Conservation (phyloP, 2,329 filamentous ascomycete species). For the Talaromyces sp. region DNA sequence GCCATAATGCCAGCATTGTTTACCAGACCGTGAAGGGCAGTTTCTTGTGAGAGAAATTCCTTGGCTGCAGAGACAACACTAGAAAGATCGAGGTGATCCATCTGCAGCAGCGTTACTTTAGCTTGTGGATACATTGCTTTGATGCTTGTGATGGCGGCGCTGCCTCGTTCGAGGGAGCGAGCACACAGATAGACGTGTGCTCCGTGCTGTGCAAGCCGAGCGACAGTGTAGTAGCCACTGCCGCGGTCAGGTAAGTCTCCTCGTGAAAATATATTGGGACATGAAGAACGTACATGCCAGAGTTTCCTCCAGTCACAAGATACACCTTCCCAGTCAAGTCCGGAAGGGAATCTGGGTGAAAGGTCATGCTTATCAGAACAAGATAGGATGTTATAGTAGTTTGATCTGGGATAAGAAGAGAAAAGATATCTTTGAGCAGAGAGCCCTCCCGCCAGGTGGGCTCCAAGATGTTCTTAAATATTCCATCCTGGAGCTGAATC, state of each 20-base stretch:
- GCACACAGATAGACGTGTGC: slow-evolving; percentile 37
- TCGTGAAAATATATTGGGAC: not conserved
- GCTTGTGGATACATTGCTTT: slow-evolving; percentile 32
- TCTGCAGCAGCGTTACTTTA: slow-evolving; percentile 42
- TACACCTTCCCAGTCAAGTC: slow-evolving; percentile 41
- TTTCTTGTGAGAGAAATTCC: slow-evolving; percentile 14
- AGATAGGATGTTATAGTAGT: not conserved
- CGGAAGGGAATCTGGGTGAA: slow-evolving; percentile 41
- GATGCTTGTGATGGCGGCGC: slow-evolving; percentile 22
- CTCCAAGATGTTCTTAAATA: not conserved
- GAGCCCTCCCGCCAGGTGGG: not conserved
- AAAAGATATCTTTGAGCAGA: not conserved
- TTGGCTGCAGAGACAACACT: slow-evolving; percentile 14
- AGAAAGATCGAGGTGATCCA: slow-evolving; percentile 39
- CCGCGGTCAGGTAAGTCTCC: not conserved
- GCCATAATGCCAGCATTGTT: slow-evolving; percentile 18
- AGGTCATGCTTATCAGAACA: slow-evolving; percentile 27
- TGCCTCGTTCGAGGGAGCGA: slow-evolving; percentile 33
- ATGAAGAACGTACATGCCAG: slow-evolving; percentile 39
- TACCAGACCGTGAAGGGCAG: slow-evolving; percentile 17
- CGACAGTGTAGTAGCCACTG: slow-evolving; percentile 33
- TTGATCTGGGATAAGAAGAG: not conserved
- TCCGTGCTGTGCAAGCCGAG: slow-evolving; percentile 33
- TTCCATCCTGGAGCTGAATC: not conserved
- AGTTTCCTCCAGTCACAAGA: slow-evolving; percentile 44